Base-by-base conservation (phyloP, 495 filamentous ascomycete genomes). In the Xeromyces bisporus region DNA sequence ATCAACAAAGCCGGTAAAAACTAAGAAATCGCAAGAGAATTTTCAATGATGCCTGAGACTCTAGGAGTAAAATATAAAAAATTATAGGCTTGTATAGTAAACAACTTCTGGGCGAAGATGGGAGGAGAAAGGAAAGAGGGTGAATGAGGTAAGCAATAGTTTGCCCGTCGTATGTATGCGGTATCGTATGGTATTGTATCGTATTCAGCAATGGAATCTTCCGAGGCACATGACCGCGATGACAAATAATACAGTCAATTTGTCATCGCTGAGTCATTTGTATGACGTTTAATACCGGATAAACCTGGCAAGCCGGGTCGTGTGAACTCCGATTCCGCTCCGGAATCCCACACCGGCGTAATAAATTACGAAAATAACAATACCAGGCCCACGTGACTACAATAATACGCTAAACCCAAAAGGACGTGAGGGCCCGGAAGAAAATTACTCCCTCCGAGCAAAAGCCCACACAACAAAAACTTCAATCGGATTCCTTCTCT, bases 81-180 rank as follows among this genome's bases (percentile, higher is more conserved):
- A n/a, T n/a, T n/a, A n/a, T n/a, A n/a, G n/a, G n/a, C n/a, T n/a
- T n/a, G n/a, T n/a, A n/a, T n/a, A n/a, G n/a, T n/a, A n/a, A n/a
- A n/a, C n/a, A n/a, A n/a, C n/a, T n/a, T n/a, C n/a, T 30, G 35
- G 31, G 29, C 21, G 33, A 32, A 39, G 18, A 37, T 24, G 30
- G 31, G 28, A 13, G 25, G 34, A 28, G 18, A 24, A 38, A 30
- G 21, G 37, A 35, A 29, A 16, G 37, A 40, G 35, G 33, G 37
- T 41, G 32, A 48, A 56, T 60, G 56, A 60, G 56, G 56, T 60
- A 60, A 60, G 54, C 54, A 55, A 42, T 37, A 34, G 34, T n/a
- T 5, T 28, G n/a, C n/a, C 20, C 9, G 20, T 21, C 4, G 20
- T 4, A 4, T 21, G 5, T 5, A 21, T 21, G 9, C 20, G 20